Evolutionary conservation across 345 rosid species (phyloP), one percentile per base, ranked within the genome.

Genomic region (Abelmoschus esculentus): DNA sequence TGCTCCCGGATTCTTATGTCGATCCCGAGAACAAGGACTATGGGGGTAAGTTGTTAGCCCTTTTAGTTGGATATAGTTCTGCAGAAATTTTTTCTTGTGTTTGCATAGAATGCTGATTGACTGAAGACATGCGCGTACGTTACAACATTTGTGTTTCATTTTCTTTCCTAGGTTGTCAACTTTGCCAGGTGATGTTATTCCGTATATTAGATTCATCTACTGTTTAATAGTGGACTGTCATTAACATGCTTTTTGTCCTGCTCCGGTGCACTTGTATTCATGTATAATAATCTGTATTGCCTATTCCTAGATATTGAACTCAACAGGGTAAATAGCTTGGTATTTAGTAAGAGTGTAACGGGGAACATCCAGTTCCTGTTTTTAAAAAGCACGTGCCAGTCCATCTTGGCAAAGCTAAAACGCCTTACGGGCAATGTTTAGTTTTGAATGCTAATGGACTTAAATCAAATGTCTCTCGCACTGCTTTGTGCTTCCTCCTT

Each of bases 1-100:
- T 92, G 76, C 90, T 96, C 34, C 98, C 98, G 0, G 98, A 96
- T 76, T 96, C 99, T 1, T 92, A 90, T 74, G 97, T 96, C 11
- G 97, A 92, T 67, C 85, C 92, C 29, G 98, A 92, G 65, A 53
- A 87, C 86, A 87, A 92, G 75, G 98, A 95, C 72, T 95, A 92
- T 79, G 97, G 99, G 1, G 98, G 99, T 92, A 83, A 80, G 61
- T 29, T 12, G 14, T 22, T 10, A 54, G 81, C 28, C 49, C 19
- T 29, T 50, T 54, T 7, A 49, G 40, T 32, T 12, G 2, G 2
- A 15, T 28, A 15, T 46, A 5, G 65, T 47, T 7, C n/a, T 65
- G 32, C 6, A 0, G 5, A 64, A 66, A 2, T 13, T 49, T 47
- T 26, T 47, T 52, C 14, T 46, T 7, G 34, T 66, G 15, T 47